Conservation (phyloP, 2,329 filamentous ascomycete genomes). For the Aspergillus terreus region DNA sequence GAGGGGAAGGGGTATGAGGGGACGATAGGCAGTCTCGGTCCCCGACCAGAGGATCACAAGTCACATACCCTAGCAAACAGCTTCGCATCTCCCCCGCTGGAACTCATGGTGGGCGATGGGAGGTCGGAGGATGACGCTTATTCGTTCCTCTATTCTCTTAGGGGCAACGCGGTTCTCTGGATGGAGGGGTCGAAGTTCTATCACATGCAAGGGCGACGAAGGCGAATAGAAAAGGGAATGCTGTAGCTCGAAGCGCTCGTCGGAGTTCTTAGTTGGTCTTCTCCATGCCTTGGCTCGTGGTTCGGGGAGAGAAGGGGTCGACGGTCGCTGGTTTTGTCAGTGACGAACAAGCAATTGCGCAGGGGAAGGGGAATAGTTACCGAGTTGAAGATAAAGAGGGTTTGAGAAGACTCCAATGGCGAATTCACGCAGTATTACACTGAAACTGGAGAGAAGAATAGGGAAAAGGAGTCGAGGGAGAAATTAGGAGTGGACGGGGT, state of each 20-base stretch:
- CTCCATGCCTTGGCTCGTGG: conserved; percentile 18
- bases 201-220: conserved; percentile 3
- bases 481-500: conserved; percentile 22
- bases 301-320: not conserved
- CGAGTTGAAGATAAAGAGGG: not conserved
- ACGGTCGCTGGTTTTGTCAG: not conserved
- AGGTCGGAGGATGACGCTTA: not conserved
- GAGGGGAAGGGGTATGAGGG: conserved; percentile 8
- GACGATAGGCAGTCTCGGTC: conserved; percentile 4
- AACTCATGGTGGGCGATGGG: conserved; percentile 50
- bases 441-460: conserved; percentile 1
- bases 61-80: conserved; percentile 90
- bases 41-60: conserved; percentile 18
- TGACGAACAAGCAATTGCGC: not conserved
- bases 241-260: conserved; percentile 9
- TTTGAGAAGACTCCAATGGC: not conserved
- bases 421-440: not conserved
- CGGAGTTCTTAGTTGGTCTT: conserved; percentile 17
- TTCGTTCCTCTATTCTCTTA: not conserved
- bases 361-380: not conserved
- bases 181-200: not conserved
- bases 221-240: conserved; percentile 3
- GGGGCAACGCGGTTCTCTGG: not conserved
- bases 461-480: conserved; percentile 4
- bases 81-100: conserved; percentile 90